Conservation (phyloP, 768 basidiomycete species). For the Tephrocybe sp. region DNA sequence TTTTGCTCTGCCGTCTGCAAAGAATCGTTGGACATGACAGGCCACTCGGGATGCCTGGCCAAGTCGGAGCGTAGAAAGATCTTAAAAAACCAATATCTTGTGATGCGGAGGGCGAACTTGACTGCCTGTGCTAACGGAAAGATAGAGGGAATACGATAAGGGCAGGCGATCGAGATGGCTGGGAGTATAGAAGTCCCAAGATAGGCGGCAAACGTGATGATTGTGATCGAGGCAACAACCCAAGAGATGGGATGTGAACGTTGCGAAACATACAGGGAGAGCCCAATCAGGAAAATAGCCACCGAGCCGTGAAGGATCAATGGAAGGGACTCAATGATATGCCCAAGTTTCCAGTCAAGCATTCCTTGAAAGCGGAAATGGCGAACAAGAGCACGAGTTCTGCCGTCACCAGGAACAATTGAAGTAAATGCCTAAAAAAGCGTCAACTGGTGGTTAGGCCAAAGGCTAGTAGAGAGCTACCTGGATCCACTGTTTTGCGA, state of each 20-base stretch:
- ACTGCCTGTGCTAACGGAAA: slow-evolving; percentile 11
- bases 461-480: not conserved
- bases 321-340: not conserved
- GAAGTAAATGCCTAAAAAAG: slow-evolving; percentile 1
- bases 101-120: no score
- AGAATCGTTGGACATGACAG: slow-evolving; percentile 15
- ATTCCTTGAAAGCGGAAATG: not conserved
- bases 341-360: not conserved
- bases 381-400: not conserved
- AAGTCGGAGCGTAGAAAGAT: no score
- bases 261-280: not conserved
- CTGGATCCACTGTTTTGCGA: not conserved
- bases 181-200: slow-evolving; percentile 1
- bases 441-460: not conserved
- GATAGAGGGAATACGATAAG: not conserved
- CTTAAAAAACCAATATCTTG: no score
- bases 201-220: not conserved
- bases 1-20: not conserved
- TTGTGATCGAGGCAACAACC: not conserved
- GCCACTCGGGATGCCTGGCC: no score
- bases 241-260: not conserved
- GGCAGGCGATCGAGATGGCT: not conserved
- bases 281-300: not conserved
- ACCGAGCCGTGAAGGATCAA: not conserved
- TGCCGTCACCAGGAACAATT: not conserved